Percentiles rank a stretch among this genome's conserved stretches.
Evolutionary conservation across 1,139 yeast species (phyloP).

Genomic region (Yamadazyma diddensiae): DNA sequence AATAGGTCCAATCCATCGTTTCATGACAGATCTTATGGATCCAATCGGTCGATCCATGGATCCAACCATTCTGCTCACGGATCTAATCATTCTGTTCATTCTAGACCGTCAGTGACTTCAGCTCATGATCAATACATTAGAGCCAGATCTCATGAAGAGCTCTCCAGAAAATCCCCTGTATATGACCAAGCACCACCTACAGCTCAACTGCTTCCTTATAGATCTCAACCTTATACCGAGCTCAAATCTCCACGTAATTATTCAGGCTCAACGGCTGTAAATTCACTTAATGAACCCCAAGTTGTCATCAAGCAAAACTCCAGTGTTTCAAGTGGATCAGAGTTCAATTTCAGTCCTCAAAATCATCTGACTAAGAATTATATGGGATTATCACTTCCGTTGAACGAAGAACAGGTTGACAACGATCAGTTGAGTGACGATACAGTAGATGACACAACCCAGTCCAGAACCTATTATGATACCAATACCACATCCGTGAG

Average conservation of each 20-base stretch:
- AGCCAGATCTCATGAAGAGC: background rate
- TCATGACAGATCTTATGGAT: no score
- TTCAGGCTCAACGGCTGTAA: conserved; percentile 14
- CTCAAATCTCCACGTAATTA: conserved; percentile 11
- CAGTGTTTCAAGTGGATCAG: conserved; percentile 9
- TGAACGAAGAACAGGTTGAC: conserved; percentile 10
- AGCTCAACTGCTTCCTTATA: background rate
- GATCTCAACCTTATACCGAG: conserved; percentile 2
- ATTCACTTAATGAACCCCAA: conserved; percentile 10
- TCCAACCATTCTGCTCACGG: no score
- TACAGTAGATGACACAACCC: conserved; percentile 4
- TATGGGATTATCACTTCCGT: conserved; percentile 30
- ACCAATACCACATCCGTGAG: conserved; percentile 18
- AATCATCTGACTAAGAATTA: conserved; percentile 20
- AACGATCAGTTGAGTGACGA: conserved; percentile 7
- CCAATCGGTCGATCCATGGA: no score
- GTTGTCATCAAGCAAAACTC: conserved; percentile 9
- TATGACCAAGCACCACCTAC: background rate
- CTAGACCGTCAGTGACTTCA: background rate
- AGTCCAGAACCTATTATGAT: conserved; percentile 10
- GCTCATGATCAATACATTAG: no score
- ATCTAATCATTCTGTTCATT: background rate
- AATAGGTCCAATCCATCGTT: no score
- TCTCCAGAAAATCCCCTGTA: background rate
- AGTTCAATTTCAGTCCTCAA: conserved; percentile 13